These are phyloP conservation scores for Nicotiana benthamiana DNA, from an alignment of 257 asterid species.

Conservation along the genomic window DNA sequence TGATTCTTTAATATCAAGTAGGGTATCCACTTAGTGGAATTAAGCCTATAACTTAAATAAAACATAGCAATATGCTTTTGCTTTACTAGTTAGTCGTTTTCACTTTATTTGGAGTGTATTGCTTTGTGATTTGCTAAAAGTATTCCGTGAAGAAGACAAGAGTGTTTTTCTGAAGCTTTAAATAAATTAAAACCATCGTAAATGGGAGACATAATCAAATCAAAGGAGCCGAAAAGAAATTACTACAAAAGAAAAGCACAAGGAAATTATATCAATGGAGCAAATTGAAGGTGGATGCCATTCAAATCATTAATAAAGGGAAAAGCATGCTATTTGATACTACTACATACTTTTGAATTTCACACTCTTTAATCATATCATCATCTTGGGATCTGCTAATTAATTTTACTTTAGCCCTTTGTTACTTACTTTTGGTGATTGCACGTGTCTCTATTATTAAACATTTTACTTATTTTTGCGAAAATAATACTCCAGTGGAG, in stretches of 20 bases:
- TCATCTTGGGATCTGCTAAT: not conserved
- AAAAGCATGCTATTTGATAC: not conserved
- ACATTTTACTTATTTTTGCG: too few species aligned
- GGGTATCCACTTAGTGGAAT: not conserved
- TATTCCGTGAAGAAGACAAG: not conserved
- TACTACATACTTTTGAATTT: not conserved
- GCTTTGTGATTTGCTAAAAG: not conserved
- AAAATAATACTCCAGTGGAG: not conserved
- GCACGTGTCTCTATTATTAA: not conserved
- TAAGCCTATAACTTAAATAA: not conserved
- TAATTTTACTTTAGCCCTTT: not conserved
- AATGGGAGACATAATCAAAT: conserved; percentile 3
- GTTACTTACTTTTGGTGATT: not conserved
- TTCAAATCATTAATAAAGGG: conserved; percentile 5
- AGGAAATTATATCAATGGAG: not conserved
- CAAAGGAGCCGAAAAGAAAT: not conserved
- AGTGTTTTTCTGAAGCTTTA: not conserved
- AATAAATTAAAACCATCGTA: not conserved
- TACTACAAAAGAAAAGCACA: not conserved
- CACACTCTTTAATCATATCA: not conserved
- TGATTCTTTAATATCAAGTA: not conserved
- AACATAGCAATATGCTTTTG: not conserved
- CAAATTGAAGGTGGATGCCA: not conserved
- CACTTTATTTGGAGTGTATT: not conserved
- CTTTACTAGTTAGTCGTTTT: conserved; percentile 8